These are phyloP conservation scores for Microstroma glucosiphilum DNA, from an alignment of 1,284 basidiomycete genomes.

Conservation along the genomic window DNA sequence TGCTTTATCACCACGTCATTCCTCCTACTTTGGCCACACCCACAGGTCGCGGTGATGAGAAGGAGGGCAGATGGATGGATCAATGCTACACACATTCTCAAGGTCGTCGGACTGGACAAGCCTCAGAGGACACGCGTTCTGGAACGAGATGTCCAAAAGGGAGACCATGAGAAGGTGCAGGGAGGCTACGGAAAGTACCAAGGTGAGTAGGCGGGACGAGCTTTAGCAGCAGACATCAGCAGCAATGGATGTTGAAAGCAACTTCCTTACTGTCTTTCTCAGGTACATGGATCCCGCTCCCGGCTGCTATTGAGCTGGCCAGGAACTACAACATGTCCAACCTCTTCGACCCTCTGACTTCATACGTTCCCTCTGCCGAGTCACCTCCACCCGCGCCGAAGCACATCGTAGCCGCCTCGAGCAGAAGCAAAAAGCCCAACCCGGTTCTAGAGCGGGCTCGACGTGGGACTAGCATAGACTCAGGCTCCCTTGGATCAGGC, in stretches of 20 bases:
- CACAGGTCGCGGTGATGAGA: slow-evolving; percentile 78
- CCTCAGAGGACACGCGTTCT: slow-evolving; percentile 94
- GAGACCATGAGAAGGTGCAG: slow-evolving; percentile 97
- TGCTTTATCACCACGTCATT: too few relatives aligned
- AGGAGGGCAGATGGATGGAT: slow-evolving; percentile 85
- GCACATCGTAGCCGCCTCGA: slow-evolving; percentile 60
- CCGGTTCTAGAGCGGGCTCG: slow-evolving; percentile 35
- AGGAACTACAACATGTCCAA: slow-evolving; percentile 88
- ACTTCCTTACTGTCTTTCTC: slow-evolving; percentile 5
- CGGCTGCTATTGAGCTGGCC: slow-evolving; percentile 76
- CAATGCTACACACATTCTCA: slow-evolving; percentile 98
- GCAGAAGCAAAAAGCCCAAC: slow-evolving; percentile 38
- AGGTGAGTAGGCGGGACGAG: slow-evolving; percentile 58
- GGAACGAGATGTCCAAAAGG: slow-evolving; percentile 97
- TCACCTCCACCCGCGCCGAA: slow-evolving; percentile 92
- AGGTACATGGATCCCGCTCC: slow-evolving; percentile 99
- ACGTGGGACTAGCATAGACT: slow-evolving; percentile 45
- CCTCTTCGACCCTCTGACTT: slow-evolving; percentile 86
- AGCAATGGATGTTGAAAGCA: not conserved
- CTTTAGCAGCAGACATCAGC: not conserved
- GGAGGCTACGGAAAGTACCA: slow-evolving; percentile 99
- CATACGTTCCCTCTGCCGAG: slow-evolving; percentile 81
- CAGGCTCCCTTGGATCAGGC: slow-evolving; percentile 31
- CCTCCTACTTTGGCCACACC: not conserved
- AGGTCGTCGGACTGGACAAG: slow-evolving; percentile 98